phyloP scores from a whole-genome alignment of 352 stramenopile genomes.

The Plasmopara viticola region DNA sequence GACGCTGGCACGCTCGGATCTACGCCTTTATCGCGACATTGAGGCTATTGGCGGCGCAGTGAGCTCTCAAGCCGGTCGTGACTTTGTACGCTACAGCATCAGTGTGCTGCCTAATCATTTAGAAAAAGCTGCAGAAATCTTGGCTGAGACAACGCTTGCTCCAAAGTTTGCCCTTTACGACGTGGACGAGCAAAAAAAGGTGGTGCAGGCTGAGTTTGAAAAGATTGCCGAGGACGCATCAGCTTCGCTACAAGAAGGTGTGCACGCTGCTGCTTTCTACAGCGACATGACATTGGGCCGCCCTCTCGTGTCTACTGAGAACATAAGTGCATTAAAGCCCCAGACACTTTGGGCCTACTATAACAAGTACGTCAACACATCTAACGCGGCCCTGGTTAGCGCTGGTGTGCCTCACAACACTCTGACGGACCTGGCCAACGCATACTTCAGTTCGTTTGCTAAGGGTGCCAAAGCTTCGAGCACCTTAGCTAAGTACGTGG shows the following conservation, averaged over 20 bases:
- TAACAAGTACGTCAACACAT: slow-evolving; percentile 62
- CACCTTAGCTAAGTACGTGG: slow-evolving; percentile 55
- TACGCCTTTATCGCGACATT: slow-evolving; percentile 78
- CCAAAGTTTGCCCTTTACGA: slow-evolving; percentile 78
- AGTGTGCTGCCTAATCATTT: slow-evolving; percentile 66
- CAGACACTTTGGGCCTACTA: slow-evolving; percentile 56
- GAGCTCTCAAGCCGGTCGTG: slow-evolving; percentile 47
- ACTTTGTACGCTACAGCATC: slow-evolving; percentile 77
- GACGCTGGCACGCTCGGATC: slow-evolving; percentile 63
- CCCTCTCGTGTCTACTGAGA: slow-evolving; percentile 39
- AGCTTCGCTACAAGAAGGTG: slow-evolving; percentile 43
- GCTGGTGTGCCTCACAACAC: slow-evolving; percentile 54
- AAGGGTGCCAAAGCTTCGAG: slow-evolving; percentile 21
- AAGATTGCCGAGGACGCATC: slow-evolving; percentile 32
- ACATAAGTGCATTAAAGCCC: slow-evolving; percentile 41
- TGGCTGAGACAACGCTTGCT: slow-evolving; percentile 72
- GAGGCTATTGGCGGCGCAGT: slow-evolving; percentile 71
- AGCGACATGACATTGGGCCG: slow-evolving; percentile 68
- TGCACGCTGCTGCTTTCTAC: slow-evolving; percentile 80
- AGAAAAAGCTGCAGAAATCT: slow-evolving; percentile 57
- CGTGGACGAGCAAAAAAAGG: slow-evolving; percentile 62
- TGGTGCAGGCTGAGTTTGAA: slow-evolving; percentile 52
- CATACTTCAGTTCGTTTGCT: slow-evolving; percentile 48
- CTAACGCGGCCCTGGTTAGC: slow-evolving; percentile 53
- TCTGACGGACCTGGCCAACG: slow-evolving; percentile 57